Evolutionary conservation across 108 stramenopile species (phyloP).

Genomic region (Stephanodiscus minutulus): DNA sequence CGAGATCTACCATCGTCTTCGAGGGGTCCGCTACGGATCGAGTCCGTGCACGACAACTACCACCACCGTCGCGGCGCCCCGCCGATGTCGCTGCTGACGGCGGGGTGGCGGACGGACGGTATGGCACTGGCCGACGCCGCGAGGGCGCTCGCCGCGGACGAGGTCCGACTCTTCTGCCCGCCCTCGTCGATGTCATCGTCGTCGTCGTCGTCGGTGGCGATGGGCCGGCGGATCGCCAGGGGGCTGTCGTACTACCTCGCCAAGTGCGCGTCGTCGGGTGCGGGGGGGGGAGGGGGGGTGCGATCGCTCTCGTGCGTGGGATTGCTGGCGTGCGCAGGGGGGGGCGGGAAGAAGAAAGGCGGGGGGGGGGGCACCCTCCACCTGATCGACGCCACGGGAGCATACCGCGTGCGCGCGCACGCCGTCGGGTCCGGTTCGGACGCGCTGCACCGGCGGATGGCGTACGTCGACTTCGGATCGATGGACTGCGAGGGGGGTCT

Average conservation of each 20-base stretch:
- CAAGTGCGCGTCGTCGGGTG: conserved; percentile 52
- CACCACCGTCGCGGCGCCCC: neutral
- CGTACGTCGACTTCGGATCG: conserved; percentile 31
- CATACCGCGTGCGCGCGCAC: conserved; percentile 66
- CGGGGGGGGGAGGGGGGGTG: neutral
- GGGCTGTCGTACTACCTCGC: conserved; percentile 71
- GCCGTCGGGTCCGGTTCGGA: conserved; percentile 58
- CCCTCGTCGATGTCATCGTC: conserved; percentile 8
- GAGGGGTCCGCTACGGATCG: conserved; percentile 71
- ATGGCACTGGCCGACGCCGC: conserved; percentile 51
- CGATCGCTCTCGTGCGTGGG: conserved; percentile 59
- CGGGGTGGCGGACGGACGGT: conserved; percentile 80
- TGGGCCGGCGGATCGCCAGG: conserved; percentile 53
- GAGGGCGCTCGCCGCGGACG: conserved; percentile 52
- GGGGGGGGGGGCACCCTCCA: conserved; percentile 33
- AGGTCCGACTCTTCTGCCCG: conserved; percentile 52
- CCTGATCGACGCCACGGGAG: conserved; percentile 73
- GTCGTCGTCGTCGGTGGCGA: neutral
- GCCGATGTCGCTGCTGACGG: conserved; percentile 62
- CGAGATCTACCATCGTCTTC: conserved; percentile 54
- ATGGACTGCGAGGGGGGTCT: conserved; percentile 37
- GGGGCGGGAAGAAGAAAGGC: neutral
- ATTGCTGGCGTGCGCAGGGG: conserved; percentile 51
- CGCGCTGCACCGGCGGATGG: conserved; percentile 34
- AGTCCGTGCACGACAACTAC: conserved; percentile 44